Conservation (phyloP, 2,329 filamentous ascomycete genomes). For the Hypoxylon sp. region DNA sequence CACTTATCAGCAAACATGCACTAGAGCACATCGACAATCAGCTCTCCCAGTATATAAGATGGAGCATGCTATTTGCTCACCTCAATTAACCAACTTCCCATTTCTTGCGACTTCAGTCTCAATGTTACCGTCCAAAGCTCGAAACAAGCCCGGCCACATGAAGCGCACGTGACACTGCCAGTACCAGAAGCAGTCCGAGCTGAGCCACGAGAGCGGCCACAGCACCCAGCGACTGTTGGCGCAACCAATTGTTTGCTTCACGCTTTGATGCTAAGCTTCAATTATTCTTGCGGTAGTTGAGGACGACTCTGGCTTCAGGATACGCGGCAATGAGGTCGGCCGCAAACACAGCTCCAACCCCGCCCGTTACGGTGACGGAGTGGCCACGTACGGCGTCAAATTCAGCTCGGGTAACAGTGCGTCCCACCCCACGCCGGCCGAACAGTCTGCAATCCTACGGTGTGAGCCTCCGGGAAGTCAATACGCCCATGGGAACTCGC, state of each 20-base stretch:
- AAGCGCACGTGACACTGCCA: constrained; percentile 51
- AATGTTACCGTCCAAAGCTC: constrained; percentile 49
- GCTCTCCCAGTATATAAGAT: not conserved
- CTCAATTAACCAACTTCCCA: constrained; percentile 48
- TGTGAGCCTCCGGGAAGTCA: not conserved
- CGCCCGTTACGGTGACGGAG: constrained; percentile 57
- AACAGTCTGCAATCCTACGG: constrained; percentile 26
- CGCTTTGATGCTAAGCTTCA: constrained; percentile 56
- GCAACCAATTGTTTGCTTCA: constrained; percentile 46
- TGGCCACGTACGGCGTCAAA: constrained; percentile 51
- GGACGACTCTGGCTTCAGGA: constrained; percentile 63
- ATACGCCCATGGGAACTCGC: constrained; percentile 11
- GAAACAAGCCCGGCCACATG: constrained; percentile 50
- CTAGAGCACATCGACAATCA: not conserved
- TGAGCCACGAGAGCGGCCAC: constrained; percentile 48
- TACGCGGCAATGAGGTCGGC: constrained; percentile 61
- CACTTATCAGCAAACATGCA: not conserved
- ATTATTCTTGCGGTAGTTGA: constrained; percentile 56
- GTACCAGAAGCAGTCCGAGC: constrained; percentile 51
- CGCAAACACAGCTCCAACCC: constrained; percentile 56
- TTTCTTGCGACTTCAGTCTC: constrained; percentile 46
- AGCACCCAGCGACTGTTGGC: constrained; percentile 48
- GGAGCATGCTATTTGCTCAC: constrained; percentile 37
- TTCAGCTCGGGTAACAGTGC: constrained; percentile 40
- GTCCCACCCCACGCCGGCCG: constrained; percentile 31